These are phyloP conservation scores for Kernera saxatilis DNA, from an alignment of 345 rosid genomes.

Conservation along the genomic window DNA sequence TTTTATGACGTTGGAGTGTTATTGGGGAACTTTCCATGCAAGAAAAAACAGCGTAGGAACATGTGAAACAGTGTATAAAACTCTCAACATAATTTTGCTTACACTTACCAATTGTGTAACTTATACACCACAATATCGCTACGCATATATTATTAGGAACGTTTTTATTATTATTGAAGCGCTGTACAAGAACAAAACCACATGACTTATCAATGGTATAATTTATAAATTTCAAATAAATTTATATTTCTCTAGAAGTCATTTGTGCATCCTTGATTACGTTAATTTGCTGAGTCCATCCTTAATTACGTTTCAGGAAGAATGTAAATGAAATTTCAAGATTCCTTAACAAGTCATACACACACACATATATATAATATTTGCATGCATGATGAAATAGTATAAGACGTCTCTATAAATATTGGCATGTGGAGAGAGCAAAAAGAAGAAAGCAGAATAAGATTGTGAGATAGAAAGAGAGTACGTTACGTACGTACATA, in stretches of 20 bases:
- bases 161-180: background rate
- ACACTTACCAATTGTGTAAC: background rate
- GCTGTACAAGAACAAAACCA: background rate
- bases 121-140: background rate
- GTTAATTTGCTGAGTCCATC: background rate
- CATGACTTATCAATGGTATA: background rate
- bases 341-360: background rate
- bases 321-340: background rate
- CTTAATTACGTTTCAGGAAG: constrained; percentile 11
- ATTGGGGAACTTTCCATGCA: background rate
- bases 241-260: background rate
- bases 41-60: constrained; percentile 8
- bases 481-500: too few relatives aligned
- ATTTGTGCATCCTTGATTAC: background rate
- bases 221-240: background rate
- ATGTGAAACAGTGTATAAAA: background rate
- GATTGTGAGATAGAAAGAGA: background rate
- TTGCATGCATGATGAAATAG: background rate
- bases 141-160: background rate
- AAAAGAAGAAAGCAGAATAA: background rate
- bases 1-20: background rate
- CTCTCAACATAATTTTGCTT: background rate
- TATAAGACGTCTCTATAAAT: background rate
- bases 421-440: background rate
- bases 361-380: background rate